A percentile compares a stretch with the other conserved stretches of the same genome.
Evolutionary conservation across 2,329 filamentous ascomycete genomes (phyloP).

Genomic region (Emmonsiellopsis sp.): DNA sequence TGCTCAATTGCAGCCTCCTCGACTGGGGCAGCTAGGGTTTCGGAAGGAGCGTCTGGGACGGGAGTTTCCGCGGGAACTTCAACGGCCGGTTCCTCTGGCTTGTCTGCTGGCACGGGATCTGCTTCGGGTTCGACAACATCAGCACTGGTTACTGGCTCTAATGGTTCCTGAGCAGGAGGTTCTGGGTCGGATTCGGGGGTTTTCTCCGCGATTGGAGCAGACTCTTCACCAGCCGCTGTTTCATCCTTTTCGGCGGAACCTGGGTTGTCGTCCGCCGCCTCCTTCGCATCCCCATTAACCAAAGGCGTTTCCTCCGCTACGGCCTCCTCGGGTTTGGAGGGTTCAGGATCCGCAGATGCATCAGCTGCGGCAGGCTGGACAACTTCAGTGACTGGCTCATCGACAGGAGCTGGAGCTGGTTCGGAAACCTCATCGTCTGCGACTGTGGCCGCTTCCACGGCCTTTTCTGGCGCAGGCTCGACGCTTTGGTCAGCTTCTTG

Average conservation of each 20-base stretch:
- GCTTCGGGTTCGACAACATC: neutral
- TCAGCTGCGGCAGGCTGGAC: neutral
- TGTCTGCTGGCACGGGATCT: neutral
- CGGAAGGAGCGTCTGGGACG: neutral
- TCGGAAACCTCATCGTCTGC: neutral
- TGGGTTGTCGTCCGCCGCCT: neutral
- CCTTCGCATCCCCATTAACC: neutral
- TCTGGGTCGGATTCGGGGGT: too few relatives aligned
- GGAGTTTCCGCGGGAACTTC: neutral
- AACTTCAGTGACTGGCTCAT: neutral
- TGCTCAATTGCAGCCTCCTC: conserved; percentile 6
- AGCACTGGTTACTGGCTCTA: neutral
- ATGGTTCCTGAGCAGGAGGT: neutral
- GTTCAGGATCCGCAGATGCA: neutral
- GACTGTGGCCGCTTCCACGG: neutral
- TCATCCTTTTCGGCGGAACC: neutral
- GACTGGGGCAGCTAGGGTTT: neutral
- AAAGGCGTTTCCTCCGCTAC: neutral
- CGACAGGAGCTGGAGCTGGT: neutral
- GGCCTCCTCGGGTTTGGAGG: neutral
- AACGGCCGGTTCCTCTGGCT: neutral
- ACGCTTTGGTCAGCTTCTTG: neutral
- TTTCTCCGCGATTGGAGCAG: too few relatives aligned
- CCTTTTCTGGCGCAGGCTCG: neutral
- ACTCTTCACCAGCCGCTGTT: too few relatives aligned